Conservation (phyloP, 176 grass and related monocot species). For the sorghum (Sorghum bicolor) region Sorghum_bicolor_NCBIv3 NC_012874.2:2255001-2255500, state of each 20-base stretch:
- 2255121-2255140: background rate
- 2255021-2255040: background rate
- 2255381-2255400: conserved; percentile 44
- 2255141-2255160: background rate
- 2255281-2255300: conserved; percentile 60
- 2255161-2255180: background rate
- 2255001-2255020: background rate
- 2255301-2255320: conserved; percentile 45
- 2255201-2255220: conserved; percentile 53
- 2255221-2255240: conserved; percentile 45
- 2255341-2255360: background rate
- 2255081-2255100: conserved; percentile 45
- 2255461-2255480: conserved; percentile 63
- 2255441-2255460: conserved; percentile 57
- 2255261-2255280: conserved; percentile 59
- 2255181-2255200: background rate
- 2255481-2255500: conserved; percentile 44
- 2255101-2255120: background rate
- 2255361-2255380: background rate
- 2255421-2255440: conserved; percentile 48
- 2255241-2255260: conserved; percentile 40
- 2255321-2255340: background rate
- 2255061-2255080: conserved; percentile 62
- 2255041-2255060: conserved; percentile 41
- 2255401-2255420: conserved; percentile 49